Evolutionary conservation across 2,329 filamentous ascomycete species (phyloP).

Genomic region (Hypoxylon sp.): DNA sequence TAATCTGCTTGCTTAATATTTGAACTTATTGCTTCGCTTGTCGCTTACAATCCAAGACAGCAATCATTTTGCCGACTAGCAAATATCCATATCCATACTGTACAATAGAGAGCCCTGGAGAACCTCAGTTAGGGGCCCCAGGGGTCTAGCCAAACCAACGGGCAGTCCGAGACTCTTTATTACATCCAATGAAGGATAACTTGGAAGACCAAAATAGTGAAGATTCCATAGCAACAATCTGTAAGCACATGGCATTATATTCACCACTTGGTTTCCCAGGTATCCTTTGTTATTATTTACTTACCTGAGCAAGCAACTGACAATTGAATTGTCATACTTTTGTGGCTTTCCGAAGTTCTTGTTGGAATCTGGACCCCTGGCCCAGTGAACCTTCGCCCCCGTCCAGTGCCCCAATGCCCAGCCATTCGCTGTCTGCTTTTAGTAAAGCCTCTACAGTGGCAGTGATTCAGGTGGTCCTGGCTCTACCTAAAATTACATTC

Average conservation of each 20-base stretch:
- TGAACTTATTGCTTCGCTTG: not conserved
- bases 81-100: constrained; percentile 8
- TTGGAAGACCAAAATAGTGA: not conserved
- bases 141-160: constrained; percentile 31
- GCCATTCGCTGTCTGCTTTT: constrained; percentile 33
- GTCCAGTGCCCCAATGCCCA: constrained; percentile 42
- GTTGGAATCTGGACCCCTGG: constrained; percentile 37
- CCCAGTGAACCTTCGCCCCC: constrained; percentile 24
- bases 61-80: constrained; percentile 23
- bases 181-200: not conserved
- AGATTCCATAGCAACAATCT: not conserved
- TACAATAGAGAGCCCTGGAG: constrained; percentile 1
- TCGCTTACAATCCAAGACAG: constrained; percentile 13
- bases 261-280: not conserved
- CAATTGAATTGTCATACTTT: constrained; percentile 17
- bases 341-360: constrained; percentile 16
- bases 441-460: constrained; percentile 39
- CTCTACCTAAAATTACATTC: constrained; percentile 42
- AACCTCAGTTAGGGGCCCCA: constrained; percentile 5
- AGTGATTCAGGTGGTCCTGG: constrained; percentile 36
- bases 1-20: constrained; percentile 7
- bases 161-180: constrained; percentile 24
- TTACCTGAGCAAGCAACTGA: constrained; percentile 8
- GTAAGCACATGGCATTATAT: not conserved
- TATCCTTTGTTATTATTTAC: constrained; percentile 15